A percentile compares a stretch with the other conserved stretches of the same genome.
Evolutionary conservation across 2,329 filamentous ascomycete species (phyloP).

Genomic region (Penicillium sclerotiorum): DNA sequence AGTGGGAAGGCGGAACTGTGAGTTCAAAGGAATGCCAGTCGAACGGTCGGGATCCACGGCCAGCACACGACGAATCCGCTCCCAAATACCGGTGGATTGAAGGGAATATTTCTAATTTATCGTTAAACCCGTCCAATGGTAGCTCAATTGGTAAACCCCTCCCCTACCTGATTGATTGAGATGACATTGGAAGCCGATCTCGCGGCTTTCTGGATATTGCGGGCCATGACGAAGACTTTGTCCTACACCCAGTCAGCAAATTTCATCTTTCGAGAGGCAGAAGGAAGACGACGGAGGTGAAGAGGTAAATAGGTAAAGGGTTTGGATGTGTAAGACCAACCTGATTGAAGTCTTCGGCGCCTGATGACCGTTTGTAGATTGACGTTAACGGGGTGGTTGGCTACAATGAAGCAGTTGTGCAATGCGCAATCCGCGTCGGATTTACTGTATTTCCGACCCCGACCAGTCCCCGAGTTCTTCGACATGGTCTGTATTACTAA

Average conservation of each 20-base stretch:
- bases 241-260: slow-evolving; percentile 14
- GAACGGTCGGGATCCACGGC: slow-evolving; percentile 86
- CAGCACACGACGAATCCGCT: slow-evolving; percentile 73
- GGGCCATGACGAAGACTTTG: slow-evolving; percentile 39
- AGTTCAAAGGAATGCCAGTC: slow-evolving; percentile 88
- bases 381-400: neutral
- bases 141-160: neutral
- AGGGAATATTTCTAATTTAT: slow-evolving; percentile 85
- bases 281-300: neutral
- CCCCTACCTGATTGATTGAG: slow-evolving; percentile 40
- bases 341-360: neutral
- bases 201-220: slow-evolving; percentile 42
- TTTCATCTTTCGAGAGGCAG: too few species aligned
- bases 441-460: neutral
- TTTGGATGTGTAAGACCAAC: neutral
- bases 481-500: slow-evolving; percentile 2
- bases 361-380: neutral
- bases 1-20: slow-evolving; percentile 84
- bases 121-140: neutral
- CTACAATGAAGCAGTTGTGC: slow-evolving; percentile 2
- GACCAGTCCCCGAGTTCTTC: too few species aligned
- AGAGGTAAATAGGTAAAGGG: neutral
- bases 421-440: neutral
- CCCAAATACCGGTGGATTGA: slow-evolving; percentile 87
- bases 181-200: slow-evolving; percentile 42